phyloP scores from a whole-genome alignment of 345 rosid species.

The Salix udensis region DNA sequence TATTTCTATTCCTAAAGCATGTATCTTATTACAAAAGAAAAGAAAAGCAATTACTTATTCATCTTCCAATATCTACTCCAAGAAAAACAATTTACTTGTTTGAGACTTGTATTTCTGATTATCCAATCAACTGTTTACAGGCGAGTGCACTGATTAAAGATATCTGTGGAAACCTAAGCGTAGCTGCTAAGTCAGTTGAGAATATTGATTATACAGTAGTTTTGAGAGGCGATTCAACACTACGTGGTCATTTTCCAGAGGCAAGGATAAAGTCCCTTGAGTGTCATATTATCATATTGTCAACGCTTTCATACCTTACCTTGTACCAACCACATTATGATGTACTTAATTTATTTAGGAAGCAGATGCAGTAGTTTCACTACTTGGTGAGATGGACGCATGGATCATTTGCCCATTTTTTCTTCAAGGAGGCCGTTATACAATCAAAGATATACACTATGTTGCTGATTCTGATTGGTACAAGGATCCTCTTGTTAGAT shows the following conservation, averaged over 20 bases:
- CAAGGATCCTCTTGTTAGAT: too few relatives aligned
- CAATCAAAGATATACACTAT: too few relatives aligned
- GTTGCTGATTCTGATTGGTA: too few relatives aligned
- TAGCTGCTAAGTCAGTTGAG: slow-evolving; percentile 58
- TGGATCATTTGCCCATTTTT: slow-evolving; percentile 98
- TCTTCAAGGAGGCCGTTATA: slow-evolving; percentile 95
- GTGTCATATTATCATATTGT: neutral
- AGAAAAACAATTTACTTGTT: neutral
- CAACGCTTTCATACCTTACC: slow-evolving; percentile 3
- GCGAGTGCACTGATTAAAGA: slow-evolving; percentile 66
- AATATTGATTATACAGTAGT: slow-evolving; percentile 67
- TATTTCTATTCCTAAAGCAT: slow-evolving; percentile 7
- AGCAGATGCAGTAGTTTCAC: slow-evolving; percentile 81
- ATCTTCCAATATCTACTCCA: neutral
- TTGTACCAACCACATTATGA: slow-evolving; percentile 5
- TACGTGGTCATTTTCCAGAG: slow-evolving; percentile 98
- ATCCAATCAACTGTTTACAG: slow-evolving; percentile 37
- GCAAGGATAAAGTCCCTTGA: slow-evolving; percentile 35
- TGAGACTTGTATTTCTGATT: slow-evolving; percentile 19
- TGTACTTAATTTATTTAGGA: slow-evolving; percentile 48
- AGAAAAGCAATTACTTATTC: neutral
- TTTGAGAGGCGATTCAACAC: slow-evolving; percentile 93
- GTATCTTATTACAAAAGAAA: neutral
- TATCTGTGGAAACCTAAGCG: slow-evolving; percentile 62
- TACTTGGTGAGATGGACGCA: slow-evolving; percentile 85